Base-by-base conservation (phyloP, 139 green algal genomes). In the Zygnema cylindricum region DNA sequence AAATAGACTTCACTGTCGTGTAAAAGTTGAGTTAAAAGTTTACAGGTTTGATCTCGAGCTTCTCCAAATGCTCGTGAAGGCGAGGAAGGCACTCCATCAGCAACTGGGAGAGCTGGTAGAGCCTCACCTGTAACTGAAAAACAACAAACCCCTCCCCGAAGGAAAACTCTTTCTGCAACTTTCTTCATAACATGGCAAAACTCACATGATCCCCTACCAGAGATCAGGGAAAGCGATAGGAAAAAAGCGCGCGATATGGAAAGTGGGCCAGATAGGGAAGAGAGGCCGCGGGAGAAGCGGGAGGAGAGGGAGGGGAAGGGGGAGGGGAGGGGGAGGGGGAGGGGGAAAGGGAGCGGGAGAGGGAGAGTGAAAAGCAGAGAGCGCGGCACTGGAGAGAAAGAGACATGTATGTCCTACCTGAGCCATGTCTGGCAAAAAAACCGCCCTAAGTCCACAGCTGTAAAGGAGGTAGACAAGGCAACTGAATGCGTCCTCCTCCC, bases 401-500 rank as follows among this genome's bases (percentile, higher is more conserved):
- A n/a, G n/a, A n/a, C n/a, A n/a, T n/a, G n/a, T n/a, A n/a, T n/a
- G n/a, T n/a, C 87, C 30, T 1, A 91, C 73, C 87, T 92, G 87
- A 21, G 81, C 49, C 89, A 92, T 92, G 75, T 92, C 55, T 3
- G 89, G 86, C 39, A 92, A 75, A 77, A 90, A 93, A 30, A 78
- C n/a, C 0, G 69, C 43, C 16, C 89, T 43, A 36, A 92, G 82
- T 3, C 88, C 88, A 25, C 77, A 89, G 7, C 39, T 23, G 55
- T 86, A 90, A 73, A 90, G 83, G 11, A 90, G 82, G 38, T 76
- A 90, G 33, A 86, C 36, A 23, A 92, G 73, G 41, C 42, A 79
- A 69, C 92, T 92, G 93, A 98, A 99, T 0, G 96, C 95, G 0
- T 94, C 92, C 92, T 98, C 96, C 83, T 99, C 95, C 0, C 94